These are phyloP conservation scores for Rutidosis leptorrhynchoides DNA, from an alignment of 129 eudicot species.

Conservation along the genomic window DNA sequence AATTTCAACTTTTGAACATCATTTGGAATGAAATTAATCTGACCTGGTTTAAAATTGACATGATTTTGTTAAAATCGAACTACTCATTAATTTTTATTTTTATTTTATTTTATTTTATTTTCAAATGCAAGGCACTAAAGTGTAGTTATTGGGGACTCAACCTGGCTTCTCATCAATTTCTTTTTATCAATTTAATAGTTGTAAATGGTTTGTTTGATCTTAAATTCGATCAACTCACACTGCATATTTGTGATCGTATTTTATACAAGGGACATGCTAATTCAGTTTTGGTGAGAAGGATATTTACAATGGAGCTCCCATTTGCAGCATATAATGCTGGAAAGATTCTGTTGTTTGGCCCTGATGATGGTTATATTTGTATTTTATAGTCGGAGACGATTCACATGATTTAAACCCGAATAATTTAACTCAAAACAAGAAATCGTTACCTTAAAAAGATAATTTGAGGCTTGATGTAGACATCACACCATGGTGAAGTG, in stretches of 20 bases:
- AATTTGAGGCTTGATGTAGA: slow-evolving; percentile 75
- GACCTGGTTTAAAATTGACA: too few relatives aligned
- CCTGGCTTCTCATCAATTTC: neutral
- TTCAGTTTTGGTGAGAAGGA: slow-evolving; percentile 71
- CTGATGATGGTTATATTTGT: slow-evolving; percentile 66
- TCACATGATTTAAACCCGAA: slow-evolving; percentile 55
- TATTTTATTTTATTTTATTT: too few relatives aligned
- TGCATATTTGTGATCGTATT: slow-evolving; percentile 6
- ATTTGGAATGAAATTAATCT: too few relatives aligned
- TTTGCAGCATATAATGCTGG: slow-evolving; percentile 68
- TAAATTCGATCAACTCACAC: neutral
- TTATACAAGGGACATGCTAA: slow-evolving; percentile 47
- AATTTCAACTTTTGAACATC: too few relatives aligned
- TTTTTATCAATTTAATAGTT: neutral
- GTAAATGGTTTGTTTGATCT: neutral
- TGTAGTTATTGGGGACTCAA: too few relatives aligned
- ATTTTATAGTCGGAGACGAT: slow-evolving; percentile 78
- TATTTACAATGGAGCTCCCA: slow-evolving; percentile 88
- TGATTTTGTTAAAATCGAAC: neutral
- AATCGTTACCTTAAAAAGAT: slow-evolving; percentile 78
- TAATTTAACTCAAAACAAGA: slow-evolving; percentile 84
- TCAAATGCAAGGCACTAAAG: too few relatives aligned
- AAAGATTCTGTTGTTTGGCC: slow-evolving; percentile 78
- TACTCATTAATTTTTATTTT: too few relatives aligned
- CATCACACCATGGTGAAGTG: too few relatives aligned